Percentiles rank a stretch among this genome's conserved stretches.
Evolutionary conservation across 345 rosid genomes (phyloP).

Genomic region (Garcia nutans): DNA sequence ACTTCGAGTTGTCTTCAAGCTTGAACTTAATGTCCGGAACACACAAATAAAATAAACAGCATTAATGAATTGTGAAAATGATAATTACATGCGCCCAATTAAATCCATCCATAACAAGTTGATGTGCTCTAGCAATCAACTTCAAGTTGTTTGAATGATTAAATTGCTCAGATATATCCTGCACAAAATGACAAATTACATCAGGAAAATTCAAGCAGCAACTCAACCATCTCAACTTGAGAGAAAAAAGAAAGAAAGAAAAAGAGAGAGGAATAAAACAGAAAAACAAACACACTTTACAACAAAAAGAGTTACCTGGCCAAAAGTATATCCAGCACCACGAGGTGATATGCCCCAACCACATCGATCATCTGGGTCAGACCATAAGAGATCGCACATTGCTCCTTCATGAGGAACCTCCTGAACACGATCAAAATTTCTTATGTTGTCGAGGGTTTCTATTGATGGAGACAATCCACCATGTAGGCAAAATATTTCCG

Average conservation of each 20-base stretch:
- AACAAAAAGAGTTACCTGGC: slow-evolving; percentile 56
- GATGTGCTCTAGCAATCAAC: slow-evolving; percentile 93
- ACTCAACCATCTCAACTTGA: neutral
- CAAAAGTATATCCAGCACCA: slow-evolving; percentile 96
- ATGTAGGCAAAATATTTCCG: slow-evolving; percentile 87
- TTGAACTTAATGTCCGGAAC: neutral
- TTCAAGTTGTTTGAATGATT: slow-evolving; percentile 83
- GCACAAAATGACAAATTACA: slow-evolving; percentile 17
- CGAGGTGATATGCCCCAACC: slow-evolving; percentile 98
- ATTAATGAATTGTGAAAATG: neutral
- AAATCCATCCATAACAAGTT: slow-evolving; percentile 94
- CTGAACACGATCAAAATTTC: slow-evolving; percentile 90
- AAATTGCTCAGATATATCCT: slow-evolving; percentile 97
- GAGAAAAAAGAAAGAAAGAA: neutral
- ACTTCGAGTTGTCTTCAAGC: no score
- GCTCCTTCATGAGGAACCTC: slow-evolving; percentile 99
- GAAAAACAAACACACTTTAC: neutral
- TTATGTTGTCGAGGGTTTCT: slow-evolving; percentile 86
- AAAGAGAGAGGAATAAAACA: neutral
- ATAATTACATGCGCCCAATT: slow-evolving; percentile 94
- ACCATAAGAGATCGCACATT: slow-evolving; percentile 97
- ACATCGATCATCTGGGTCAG: slow-evolving; percentile 94
- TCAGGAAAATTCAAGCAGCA: neutral
- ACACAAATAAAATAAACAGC: slow-evolving; percentile 10
- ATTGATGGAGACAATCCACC: slow-evolving; percentile 95